phyloP scores from a whole-genome alignment of 2,329 filamentous ascomycete genomes.

The Paecilomyces variotii region DNA sequence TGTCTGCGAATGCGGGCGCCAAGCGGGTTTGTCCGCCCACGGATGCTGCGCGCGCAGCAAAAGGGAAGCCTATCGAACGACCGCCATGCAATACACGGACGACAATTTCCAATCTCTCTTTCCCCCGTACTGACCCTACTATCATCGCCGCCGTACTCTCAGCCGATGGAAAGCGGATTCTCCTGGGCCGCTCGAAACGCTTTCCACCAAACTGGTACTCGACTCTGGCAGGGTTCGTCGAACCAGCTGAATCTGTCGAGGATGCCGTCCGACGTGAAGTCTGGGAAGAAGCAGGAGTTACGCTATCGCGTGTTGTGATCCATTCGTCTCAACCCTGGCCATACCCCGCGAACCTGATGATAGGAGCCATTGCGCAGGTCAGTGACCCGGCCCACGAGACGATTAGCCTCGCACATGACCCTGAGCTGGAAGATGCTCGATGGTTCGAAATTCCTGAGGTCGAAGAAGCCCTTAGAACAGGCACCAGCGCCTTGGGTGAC shows the following conservation, averaged over 20 bases:
- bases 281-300: conserved; percentile 77
- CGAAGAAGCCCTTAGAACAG: conserved; percentile 60
- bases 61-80: conserved; percentile 37
- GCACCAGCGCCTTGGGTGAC: conserved; percentile 61
- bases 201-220: conserved; percentile 84
- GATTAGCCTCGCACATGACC: conserved; percentile 78
- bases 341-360: conserved; percentile 78
- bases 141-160: conserved; percentile 93
- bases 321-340: conserved; percentile 85
- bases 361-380: conserved; percentile 74
- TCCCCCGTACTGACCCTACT: conserved; percentile 86
- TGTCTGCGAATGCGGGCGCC: conserved; percentile 42
- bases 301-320: conserved; percentile 67
- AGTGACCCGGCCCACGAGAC: conserved; percentile 70
- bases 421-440: conserved; percentile 79
- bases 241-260: conserved; percentile 77
- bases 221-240: conserved; percentile 79
- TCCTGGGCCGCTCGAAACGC: conserved; percentile 77
- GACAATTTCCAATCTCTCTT: conserved; percentile 81
- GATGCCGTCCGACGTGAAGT: conserved; percentile 77
- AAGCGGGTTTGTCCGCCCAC: conserved; percentile 39
- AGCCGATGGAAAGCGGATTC: conserved; percentile 63
- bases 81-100: conserved; percentile 71
- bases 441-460: conserved; percentile 85
- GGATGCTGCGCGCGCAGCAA: conserved; percentile 25